A percentile compares a stretch with the other conserved stretches of the same genome.
These are phyloP conservation scores for Ceratocystis cacaofunesta DNA, from an alignment of 2,329 filamentous ascomycete genomes.

Conservation along the genomic window DNA sequence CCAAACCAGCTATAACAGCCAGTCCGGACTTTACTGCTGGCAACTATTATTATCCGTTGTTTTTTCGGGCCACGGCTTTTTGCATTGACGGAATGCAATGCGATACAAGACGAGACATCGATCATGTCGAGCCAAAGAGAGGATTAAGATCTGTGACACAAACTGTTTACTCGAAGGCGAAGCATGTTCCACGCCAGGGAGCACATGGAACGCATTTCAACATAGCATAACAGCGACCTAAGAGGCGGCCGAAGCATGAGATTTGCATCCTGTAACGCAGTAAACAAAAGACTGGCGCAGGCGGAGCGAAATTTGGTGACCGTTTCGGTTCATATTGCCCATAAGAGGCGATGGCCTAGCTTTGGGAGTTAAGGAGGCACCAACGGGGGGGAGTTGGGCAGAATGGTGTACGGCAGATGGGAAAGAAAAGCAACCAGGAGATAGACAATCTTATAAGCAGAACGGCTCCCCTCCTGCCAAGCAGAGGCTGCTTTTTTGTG, in stretches of 20 bases:
- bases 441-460: neutral
- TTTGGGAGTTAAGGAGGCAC: neutral
- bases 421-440: neutral
- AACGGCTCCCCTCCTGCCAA: neutral
- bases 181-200: neutral
- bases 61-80: neutral
- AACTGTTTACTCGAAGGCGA: neutral
- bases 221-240: neutral
- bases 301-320: neutral
- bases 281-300: neutral
- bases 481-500: neutral
- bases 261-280: neutral
- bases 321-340: neutral
- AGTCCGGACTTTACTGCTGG: too few relatives aligned
- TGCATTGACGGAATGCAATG: neutral
- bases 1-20: too few relatives aligned
- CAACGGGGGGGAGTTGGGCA: too few relatives aligned
- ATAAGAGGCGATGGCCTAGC: neutral
- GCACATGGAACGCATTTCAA: neutral
- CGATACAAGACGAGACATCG: constrained; percentile 5
- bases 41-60: too few relatives aligned
- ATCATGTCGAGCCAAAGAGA: neutral
- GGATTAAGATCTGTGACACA: neutral
- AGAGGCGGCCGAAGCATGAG: neutral
- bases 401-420: neutral